A percentile compares a stretch with the other conserved stretches of the same genome.
Evolutionary conservation across 371 early-diverging fungal species (phyloP).

Genomic region (Syncephalastrum sp.): DNA sequence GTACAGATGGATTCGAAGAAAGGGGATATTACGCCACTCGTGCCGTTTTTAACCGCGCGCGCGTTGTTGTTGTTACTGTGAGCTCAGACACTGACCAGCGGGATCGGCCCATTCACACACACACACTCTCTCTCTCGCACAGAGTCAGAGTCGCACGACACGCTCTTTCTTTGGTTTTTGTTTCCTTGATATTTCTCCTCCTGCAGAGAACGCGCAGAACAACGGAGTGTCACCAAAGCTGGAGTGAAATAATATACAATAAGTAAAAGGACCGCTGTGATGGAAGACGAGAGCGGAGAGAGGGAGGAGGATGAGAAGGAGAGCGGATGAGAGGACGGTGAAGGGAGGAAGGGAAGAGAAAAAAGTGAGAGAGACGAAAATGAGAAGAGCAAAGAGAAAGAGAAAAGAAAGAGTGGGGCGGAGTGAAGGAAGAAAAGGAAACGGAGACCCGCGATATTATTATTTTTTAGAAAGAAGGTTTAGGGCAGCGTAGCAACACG

Average conservation of each 20-base stretch:
- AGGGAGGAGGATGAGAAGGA: slow-evolving; percentile 5
- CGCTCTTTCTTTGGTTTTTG: no score
- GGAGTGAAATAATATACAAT: background rate
- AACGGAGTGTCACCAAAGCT: background rate
- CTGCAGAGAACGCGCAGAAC: no score
- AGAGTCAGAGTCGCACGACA: no score
- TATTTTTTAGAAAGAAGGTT: slow-evolving; percentile 10
- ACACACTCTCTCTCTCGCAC: background rate
- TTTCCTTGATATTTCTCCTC: no score
- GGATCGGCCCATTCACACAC: slow-evolving; percentile 15
- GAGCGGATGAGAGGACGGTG: slow-evolving; percentile 7
- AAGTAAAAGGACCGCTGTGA: background rate
- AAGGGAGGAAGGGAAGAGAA: slow-evolving; percentile 2
- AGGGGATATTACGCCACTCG: no score
- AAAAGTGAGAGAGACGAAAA: background rate
- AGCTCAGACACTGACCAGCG: no score
- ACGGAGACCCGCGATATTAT: slow-evolving; percentile 4
- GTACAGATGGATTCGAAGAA: no score
- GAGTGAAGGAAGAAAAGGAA: slow-evolving; percentile 8
- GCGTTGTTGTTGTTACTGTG: no score
- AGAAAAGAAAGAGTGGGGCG: slow-evolving; percentile 9
- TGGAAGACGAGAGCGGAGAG: slow-evolving; percentile 3
- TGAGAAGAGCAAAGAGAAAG: slow-evolving; percentile 12
- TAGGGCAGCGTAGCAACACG: slow-evolving; percentile 14
- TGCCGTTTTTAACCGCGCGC: no score